Evolutionary conservation across 768 basidiomycete species (phyloP).

Genomic region (Panellus pusillus): DNA sequence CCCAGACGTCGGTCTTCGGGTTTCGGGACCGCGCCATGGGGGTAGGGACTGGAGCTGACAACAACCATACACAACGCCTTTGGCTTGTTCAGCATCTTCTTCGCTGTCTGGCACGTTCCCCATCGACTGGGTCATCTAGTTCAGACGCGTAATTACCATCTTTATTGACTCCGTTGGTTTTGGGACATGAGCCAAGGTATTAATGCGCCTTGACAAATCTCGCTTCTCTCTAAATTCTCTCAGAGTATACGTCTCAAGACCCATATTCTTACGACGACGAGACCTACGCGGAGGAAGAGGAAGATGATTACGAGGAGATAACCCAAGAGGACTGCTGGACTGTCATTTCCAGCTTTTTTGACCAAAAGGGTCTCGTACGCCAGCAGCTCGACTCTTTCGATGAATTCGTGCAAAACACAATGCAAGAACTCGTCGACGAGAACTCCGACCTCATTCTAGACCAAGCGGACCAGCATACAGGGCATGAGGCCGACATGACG

Average conservation of each 20-base stretch:
- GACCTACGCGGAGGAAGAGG: slow-evolving; percentile 55
- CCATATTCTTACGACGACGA: slow-evolving; percentile 62
- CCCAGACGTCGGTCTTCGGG: slow-evolving; percentile 30
- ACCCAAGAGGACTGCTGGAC: slow-evolving; percentile 95
- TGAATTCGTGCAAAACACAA: slow-evolving; percentile 98
- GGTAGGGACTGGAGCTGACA: neutral
- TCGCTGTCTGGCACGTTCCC: slow-evolving; percentile 10
- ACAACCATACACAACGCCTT: neutral
- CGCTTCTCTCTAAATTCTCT: slow-evolving; percentile 33
- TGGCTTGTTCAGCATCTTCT: slow-evolving; percentile 17
- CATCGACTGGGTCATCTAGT: neutral
- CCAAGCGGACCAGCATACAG: slow-evolving; percentile 95
- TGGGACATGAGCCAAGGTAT: slow-evolving; percentile 56
- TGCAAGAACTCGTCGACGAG: slow-evolving; percentile 99
- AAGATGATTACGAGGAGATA: slow-evolving; percentile 66
- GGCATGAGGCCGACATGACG: slow-evolving; percentile 75
- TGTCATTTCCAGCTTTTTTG: slow-evolving; percentile 95
- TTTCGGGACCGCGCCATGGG: neutral
- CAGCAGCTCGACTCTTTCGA: slow-evolving; percentile 99
- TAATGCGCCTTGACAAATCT: slow-evolving; percentile 24
- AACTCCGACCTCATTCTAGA: slow-evolving; percentile 93
- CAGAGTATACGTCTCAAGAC: slow-evolving; percentile 51
- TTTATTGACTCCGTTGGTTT: slow-evolving; percentile 18
- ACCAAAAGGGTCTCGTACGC: slow-evolving; percentile 94
- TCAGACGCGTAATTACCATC: slow-evolving; percentile 23